Evolutionary conservation across 2,329 filamentous ascomycete genomes (phyloP), one percentile per base, ranked within the genome.

Genomic region (Helotiales sp.): DNA sequence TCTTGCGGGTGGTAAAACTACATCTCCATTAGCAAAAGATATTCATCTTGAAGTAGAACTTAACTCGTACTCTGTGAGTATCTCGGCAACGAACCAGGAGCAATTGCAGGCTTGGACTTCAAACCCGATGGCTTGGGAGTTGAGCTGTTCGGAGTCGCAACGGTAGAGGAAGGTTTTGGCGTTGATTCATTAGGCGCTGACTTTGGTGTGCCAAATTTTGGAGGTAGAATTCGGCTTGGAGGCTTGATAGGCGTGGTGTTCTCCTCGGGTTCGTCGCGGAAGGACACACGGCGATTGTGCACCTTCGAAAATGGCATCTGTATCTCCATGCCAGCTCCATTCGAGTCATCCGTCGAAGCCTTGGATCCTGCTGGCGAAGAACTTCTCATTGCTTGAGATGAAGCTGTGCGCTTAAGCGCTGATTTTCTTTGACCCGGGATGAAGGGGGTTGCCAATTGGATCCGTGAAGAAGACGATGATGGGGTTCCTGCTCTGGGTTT

Each of bases 351-450:
- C 6, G 72, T 64, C 8, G 70, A 69, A 17, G 28, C 20, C 17
- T 57, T 66, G 1, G 61, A 32, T 1, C 45, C 24, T 15, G 63
- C 60, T 28, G 73, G 71, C 24, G 74, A 75, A 13, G 71, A 72
- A 61, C 69, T 73, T 60, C 22, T 57, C 10, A 67, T 15, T 2
- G 66, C 63, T 50, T 72, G 70, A n/a, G 71, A 72, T 34, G 73
- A 72, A 20, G 37, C 40, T 11, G 59, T 65, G 45, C 22, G 59
- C 26, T 72, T 75, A 5, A 75, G 49, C 57, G 71, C 65, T 11
- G 74, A 73, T 54, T 73, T 75, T 34, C 70, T 69, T 11, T 72
- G 70, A 28, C 32, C 65, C 17, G 75, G 74, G 34, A 75, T 70
- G 47, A 71, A 72, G 1, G 74, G 64, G 13, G 75, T 76, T 1